Conservation (phyloP, 2,329 filamentous ascomycete genomes). For the Aspergillus floridensis region DNA sequence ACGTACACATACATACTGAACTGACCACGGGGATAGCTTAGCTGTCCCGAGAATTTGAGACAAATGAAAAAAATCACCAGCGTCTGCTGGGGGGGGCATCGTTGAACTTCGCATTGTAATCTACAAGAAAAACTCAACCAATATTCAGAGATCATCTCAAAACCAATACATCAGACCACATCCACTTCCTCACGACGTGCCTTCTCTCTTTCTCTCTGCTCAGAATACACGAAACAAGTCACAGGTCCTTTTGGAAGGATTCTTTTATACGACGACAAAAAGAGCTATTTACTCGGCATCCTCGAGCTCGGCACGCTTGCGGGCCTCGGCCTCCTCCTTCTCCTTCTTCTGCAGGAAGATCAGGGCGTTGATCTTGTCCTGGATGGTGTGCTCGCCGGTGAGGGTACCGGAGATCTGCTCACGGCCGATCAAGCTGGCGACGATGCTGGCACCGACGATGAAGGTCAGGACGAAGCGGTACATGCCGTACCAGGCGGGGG, state of each 20-base stretch:
- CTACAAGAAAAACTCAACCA: constrained; percentile 3
- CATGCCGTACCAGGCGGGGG: constrained; percentile 78
- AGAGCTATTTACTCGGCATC: constrained; percentile 32
- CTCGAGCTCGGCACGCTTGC: constrained; percentile 31
- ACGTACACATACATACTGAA: too few relatives aligned
- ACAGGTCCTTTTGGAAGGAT: too few relatives aligned
- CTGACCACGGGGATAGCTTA: too few relatives aligned
- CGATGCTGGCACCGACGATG: constrained; percentile 78
- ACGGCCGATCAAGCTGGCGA: constrained; percentile 75
- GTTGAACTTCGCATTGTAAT: constrained; percentile 5
- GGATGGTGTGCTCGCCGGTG: constrained; percentile 37
- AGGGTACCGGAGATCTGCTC: constrained; percentile 63
- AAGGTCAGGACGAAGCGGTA: constrained; percentile 93
- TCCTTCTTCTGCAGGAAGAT: constrained; percentile 48
- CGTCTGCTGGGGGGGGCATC: neutral
- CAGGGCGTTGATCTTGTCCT: constrained; percentile 54
- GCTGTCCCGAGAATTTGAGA: neutral
- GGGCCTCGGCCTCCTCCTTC: constrained; percentile 44
- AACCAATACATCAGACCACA: neutral
- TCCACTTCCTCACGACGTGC: neutral
- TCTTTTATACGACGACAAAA: too few relatives aligned
- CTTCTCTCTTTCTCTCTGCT: neutral
- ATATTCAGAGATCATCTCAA: neutral
- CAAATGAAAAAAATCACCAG: neutral
- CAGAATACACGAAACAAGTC: too few relatives aligned